These are phyloP conservation scores for Periconia sp. DNA, from an alignment of 2,329 filamentous ascomycete species.

Conservation along the genomic window DNA sequence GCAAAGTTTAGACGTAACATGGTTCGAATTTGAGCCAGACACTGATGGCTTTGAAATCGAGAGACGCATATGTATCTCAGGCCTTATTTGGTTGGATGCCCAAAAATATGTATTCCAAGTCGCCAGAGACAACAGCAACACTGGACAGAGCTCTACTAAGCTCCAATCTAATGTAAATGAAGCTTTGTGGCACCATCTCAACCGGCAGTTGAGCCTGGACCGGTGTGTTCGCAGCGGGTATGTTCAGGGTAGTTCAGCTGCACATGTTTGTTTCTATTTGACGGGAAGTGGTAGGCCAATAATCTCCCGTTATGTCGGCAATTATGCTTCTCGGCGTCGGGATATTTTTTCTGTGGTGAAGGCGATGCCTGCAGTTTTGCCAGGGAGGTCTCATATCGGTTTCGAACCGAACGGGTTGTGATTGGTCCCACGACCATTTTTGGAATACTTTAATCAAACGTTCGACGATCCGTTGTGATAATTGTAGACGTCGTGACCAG, in stretches of 20 bases:
- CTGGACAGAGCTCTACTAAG: neutral
- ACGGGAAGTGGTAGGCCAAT: neutral
- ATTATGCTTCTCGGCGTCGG: neutral
- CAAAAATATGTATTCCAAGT: neutral
- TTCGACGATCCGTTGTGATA: no score
- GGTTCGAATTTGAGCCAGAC: neutral
- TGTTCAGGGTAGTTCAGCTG: neutral
- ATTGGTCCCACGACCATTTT: neutral
- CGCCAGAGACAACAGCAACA: neutral
- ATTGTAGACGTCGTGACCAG: neutral
- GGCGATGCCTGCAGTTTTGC: neutral
- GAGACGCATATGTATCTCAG: neutral
- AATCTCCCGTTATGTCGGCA: neutral
- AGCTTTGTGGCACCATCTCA: neutral
- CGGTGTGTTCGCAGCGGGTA: neutral
- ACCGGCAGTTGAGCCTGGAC: neutral
- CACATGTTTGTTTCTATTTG: neutral
- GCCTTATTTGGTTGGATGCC: neutral
- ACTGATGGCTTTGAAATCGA: neutral
- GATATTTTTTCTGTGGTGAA: neutral
- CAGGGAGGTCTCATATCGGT: neutral
- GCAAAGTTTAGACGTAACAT: neutral
- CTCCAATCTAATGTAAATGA: neutral
- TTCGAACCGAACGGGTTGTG: neutral
- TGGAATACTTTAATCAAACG: no score